Conservation (phyloP, 768 basidiomycete genomes). For the Naganishia vaughanmartiniae region DNA sequence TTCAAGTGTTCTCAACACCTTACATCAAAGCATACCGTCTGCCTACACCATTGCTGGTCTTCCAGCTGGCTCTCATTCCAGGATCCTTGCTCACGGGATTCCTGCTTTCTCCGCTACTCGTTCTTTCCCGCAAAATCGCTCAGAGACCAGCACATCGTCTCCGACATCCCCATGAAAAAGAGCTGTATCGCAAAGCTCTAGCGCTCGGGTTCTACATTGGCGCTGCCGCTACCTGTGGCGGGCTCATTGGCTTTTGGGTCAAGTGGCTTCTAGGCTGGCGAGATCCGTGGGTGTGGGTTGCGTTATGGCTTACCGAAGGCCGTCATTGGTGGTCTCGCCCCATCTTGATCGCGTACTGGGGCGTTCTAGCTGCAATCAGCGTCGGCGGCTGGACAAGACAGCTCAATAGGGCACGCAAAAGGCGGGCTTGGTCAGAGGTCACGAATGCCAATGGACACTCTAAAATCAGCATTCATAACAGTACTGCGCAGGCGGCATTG, state of each 20-base stretch:
- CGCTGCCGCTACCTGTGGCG: slow-evolving; percentile 70
- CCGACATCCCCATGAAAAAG: slow-evolving; percentile 76
- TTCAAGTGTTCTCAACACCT: slow-evolving; percentile 72
- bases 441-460: slow-evolving; percentile 48
- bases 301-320: slow-evolving; percentile 75
- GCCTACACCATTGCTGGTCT: slow-evolving; percentile 85
- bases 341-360: slow-evolving; percentile 81
- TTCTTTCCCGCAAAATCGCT: slow-evolving; percentile 85
- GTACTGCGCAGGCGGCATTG: not conserved
- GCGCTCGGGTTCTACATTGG: slow-evolving; percentile 82
- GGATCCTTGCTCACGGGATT: slow-evolving; percentile 91
- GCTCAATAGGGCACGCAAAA: slow-evolving; percentile 70
- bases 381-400: slow-evolving; percentile 95
- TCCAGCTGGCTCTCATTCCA: slow-evolving; percentile 87
- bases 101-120: slow-evolving; percentile 85
- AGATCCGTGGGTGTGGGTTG: slow-evolving; percentile 82
- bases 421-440: slow-evolving; percentile 55
- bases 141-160: slow-evolving; percentile 76
- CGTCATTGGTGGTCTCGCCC: slow-evolving; percentile 73
- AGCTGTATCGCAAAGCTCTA: slow-evolving; percentile 73
- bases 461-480: slow-evolving; percentile 52
- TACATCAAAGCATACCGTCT: slow-evolving; percentile 89
- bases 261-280: slow-evolving; percentile 73
- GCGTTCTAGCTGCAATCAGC: slow-evolving; percentile 69
- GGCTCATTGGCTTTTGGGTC: slow-evolving; percentile 88